A percentile compares a stretch with the other conserved stretches of the same genome.
These are phyloP conservation scores for Polygonum maritimum DNA, from an alignment of 148 eudicot genomes.

Conservation along the genomic window DNA sequence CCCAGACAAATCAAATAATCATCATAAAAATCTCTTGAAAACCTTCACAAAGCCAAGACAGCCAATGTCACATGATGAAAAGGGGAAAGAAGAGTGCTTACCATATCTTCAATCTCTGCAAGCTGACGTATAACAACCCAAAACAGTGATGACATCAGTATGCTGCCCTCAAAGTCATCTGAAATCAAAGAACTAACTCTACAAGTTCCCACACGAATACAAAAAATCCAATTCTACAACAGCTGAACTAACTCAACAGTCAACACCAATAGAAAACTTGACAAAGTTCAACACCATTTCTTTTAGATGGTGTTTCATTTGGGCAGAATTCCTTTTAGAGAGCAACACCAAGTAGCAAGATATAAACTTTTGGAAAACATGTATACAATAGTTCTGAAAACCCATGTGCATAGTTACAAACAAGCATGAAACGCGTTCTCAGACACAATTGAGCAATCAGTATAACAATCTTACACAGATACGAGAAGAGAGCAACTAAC, in stretches of 20 bases:
- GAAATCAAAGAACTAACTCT: conserved; percentile 23
- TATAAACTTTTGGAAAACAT: no score
- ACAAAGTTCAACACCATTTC: not conserved
- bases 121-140: conserved; percentile 42
- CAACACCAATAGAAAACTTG: not conserved
- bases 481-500: no score
- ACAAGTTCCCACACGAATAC: conserved; percentile 11
- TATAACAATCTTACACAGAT: no score
- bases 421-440: no score
- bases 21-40: not conserved
- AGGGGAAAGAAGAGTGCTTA: conserved; percentile 18
- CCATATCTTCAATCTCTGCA: conserved; percentile 58
- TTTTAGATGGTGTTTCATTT: not conserved
- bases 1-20: not conserved
- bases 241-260: not conserved
- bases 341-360: not conserved
- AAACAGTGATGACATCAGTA: conserved; percentile 62
- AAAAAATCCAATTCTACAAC: not conserved
- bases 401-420: no score
- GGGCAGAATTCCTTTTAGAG: not conserved
- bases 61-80: not conserved
- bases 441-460: no score
- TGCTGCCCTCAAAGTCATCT: conserved; percentile 31
- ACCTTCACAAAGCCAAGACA: not conserved
- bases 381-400: not conserved